Conservation (phyloP, 306 rosid genomes). For the Vicia sativa region DNA sequence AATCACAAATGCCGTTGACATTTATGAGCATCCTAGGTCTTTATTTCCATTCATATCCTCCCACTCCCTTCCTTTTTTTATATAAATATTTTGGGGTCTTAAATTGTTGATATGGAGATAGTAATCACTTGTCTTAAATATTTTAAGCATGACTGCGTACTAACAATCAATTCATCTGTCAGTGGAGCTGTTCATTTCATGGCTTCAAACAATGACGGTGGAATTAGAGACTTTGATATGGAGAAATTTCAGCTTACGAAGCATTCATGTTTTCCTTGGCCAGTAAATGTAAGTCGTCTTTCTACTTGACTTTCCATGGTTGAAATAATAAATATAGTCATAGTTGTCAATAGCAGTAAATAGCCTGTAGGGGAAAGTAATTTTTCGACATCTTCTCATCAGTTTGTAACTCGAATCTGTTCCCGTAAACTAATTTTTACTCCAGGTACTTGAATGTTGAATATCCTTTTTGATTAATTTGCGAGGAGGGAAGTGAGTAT, state of each 20-base stretch:
- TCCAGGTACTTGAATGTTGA: neutral
- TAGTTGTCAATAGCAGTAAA: no score
- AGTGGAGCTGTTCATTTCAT: slow-evolving; percentile 92
- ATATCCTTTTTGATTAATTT: neutral
- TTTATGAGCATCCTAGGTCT: slow-evolving; percentile 74
- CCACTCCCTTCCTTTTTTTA: neutral
- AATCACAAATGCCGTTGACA: slow-evolving; percentile 84
- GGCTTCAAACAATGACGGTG: slow-evolving; percentile 85
- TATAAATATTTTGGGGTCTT: slow-evolving; percentile 15
- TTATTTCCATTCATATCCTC: slow-evolving; percentile 9
- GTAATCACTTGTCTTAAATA: slow-evolving; percentile 8
- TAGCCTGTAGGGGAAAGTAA: neutral
- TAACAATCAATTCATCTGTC: slow-evolving; percentile 37
- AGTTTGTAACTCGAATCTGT: neutral
- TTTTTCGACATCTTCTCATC: neutral
- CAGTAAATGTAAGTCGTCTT: slow-evolving; percentile 67
- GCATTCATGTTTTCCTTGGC: slow-evolving; percentile 82
- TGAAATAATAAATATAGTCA: slow-evolving; percentile 4
- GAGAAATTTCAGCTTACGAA: slow-evolving; percentile 84
- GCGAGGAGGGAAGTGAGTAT: neutral
- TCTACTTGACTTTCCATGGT: slow-evolving; percentile 29
- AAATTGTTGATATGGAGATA: slow-evolving; percentile 24
- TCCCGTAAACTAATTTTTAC: neutral
- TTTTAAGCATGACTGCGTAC: slow-evolving; percentile 15
- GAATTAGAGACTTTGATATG: slow-evolving; percentile 84